Conservation (phyloP, 805 yeast species). For the Candida maesae region DNA sequence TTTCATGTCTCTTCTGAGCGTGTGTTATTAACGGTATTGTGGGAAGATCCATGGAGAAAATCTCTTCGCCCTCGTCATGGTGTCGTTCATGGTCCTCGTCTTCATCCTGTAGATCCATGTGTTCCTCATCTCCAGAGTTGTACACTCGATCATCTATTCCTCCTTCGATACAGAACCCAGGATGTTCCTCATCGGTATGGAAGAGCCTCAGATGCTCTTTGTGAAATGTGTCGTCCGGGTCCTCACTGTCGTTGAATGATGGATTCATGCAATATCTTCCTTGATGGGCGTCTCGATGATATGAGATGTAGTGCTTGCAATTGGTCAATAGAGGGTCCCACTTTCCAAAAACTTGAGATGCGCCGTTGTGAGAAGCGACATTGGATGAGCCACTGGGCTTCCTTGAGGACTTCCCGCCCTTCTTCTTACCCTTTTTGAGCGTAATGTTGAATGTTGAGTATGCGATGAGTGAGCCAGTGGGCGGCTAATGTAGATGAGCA, state of each 20-base stretch:
- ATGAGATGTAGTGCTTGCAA: conserved; percentile 11
- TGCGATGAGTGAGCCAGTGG: not conserved
- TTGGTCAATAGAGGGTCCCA: conserved; percentile 16
- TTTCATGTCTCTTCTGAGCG: conserved; percentile 30
- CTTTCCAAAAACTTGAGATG: conserved; percentile 6
- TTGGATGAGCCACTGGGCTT: conserved; percentile 7
- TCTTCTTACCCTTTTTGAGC: conserved; percentile 14
- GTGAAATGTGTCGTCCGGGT: conserved; percentile 5
- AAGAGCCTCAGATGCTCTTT: conserved; percentile 4
- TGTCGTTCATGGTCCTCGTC: not conserved
- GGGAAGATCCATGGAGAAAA: conserved; percentile 30
- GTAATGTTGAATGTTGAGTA: conserved; percentile 1
- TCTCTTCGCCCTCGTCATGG: conserved; percentile 24
- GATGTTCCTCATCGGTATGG: conserved; percentile 11
- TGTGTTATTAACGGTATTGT: conserved; percentile 22
- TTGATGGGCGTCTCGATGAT: conserved; percentile 8
- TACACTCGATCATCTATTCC: not conserved
- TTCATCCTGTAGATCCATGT: not conserved
- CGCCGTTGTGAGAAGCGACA: conserved; percentile 1
- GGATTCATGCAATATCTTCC: not conserved
- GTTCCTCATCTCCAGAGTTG: not conserved
- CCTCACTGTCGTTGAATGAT: not conserved
- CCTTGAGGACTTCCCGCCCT: conserved; percentile 21
- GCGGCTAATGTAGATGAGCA: not conserved
- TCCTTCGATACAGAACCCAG: conserved; percentile 11